Evolutionary conservation across 2,329 filamentous ascomycete genomes (phyloP).

Genomic region (Seiridium unicorne): DNA sequence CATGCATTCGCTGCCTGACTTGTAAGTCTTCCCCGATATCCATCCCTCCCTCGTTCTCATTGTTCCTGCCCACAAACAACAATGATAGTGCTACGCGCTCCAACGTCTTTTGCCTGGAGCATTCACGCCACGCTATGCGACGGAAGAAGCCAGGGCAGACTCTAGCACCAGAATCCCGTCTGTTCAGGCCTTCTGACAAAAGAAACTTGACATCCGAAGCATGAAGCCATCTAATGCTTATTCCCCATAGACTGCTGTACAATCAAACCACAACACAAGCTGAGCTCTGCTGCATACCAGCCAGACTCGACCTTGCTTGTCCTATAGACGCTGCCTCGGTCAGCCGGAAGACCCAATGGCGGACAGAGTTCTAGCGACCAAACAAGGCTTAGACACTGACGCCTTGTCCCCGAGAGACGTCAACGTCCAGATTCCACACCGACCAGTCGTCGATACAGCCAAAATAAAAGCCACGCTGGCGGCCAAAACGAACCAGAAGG

Average conservation of each 20-base stretch:
- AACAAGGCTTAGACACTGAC: constrained; percentile 56
- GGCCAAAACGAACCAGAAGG: constrained; percentile 38
- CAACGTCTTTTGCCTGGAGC: neutral
- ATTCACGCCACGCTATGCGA: neutral
- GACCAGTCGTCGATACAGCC: constrained; percentile 32
- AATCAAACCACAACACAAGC: constrained; percentile 4
- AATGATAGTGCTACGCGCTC: neutral
- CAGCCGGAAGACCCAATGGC: constrained; percentile 34
- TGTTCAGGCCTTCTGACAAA: too few species aligned
- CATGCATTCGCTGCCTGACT: neutral
- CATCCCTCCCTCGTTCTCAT: neutral
- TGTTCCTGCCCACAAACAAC: neutral
- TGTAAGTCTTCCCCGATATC: neutral
- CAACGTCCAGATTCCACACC: constrained; percentile 53
- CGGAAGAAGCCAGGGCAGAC: too few species aligned
- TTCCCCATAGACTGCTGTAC: neutral
- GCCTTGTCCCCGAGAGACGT: constrained; percentile 64
- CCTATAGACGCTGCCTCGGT: constrained; percentile 6
- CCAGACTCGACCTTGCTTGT: constrained; percentile 9
- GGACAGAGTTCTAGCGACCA: constrained; percentile 44
- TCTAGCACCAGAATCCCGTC: too few species aligned
- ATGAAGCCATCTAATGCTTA: constrained; percentile 9
- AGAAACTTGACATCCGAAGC: too few species aligned
- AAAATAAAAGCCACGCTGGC: constrained; percentile 48
- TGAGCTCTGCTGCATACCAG: constrained; percentile 10